phyloP scores from a whole-genome alignment of 495 filamentous ascomycete species.

The Copromyces sp. region DNA sequence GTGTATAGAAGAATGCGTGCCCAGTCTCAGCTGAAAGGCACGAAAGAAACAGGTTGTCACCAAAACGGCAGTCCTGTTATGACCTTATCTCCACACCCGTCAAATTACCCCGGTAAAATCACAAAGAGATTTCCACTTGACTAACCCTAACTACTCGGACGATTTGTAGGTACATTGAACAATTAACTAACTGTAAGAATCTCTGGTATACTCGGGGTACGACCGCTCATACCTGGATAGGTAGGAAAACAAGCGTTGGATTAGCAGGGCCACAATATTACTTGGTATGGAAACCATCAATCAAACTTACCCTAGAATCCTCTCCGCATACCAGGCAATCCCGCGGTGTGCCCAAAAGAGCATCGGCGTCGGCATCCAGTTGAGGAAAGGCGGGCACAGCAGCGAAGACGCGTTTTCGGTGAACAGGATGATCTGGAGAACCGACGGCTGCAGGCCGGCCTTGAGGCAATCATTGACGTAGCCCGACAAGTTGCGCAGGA shows the following conservation, averaged over 20 bases:
- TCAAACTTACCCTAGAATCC: neutral
- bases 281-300: neutral
- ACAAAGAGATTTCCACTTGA: no score
- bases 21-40: neutral
- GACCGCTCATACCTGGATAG: conserved; percentile 1
- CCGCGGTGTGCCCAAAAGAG: conserved; percentile 1
- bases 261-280: conserved; percentile 1
- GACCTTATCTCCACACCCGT: neutral
- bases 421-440: conserved; percentile 1
- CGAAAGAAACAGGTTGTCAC: no score
- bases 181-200: neutral
- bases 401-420: conserved; percentile 1
- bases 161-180: neutral
- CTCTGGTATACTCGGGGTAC: conserved; percentile 1
- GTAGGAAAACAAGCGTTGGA: neutral
- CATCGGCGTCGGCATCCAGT: conserved; percentile 2
- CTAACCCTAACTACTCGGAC: no score
- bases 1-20: neutral
- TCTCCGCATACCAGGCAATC: conserved; percentile 2
- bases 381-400: conserved; percentile 1
- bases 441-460: conserved; percentile 1
- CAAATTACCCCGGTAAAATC: conserved; percentile 2
- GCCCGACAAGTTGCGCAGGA: conserved; percentile 1
- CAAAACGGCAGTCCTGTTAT: no score
- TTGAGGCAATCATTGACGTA: conserved; percentile 2